These are phyloP conservation scores for Psilocybe cyanescens DNA, from an alignment of 768 basidiomycete species.

Conservation along the genomic window DNA sequence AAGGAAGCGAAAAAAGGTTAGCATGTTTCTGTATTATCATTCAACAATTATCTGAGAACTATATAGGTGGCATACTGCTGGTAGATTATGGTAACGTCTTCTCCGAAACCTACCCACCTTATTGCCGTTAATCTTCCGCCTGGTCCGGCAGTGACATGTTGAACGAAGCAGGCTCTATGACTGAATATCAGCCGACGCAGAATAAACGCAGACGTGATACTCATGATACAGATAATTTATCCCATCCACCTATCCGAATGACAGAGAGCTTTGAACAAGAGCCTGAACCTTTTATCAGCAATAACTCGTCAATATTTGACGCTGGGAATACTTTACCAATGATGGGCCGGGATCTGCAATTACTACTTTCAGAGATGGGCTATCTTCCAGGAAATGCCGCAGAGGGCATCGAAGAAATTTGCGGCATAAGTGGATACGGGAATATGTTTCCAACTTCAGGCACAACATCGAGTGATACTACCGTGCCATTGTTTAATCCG, in stretches of 20 bases:
- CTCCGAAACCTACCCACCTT: neutral
- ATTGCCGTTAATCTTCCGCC: neutral
- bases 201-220: slow-evolving; percentile 37
- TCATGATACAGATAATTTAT: neutral
- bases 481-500: neutral
- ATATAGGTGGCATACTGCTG: slow-evolving; percentile 39
- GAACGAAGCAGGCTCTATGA: slow-evolving; percentile 58
- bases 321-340: neutral
- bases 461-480: neutral
- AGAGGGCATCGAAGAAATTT: slow-evolving; percentile 14
- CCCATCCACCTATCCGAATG: neutral
- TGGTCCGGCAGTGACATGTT: slow-evolving; percentile 53
- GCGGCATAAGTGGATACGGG: neutral
- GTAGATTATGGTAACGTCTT: slow-evolving; percentile 38
- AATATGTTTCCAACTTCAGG: neutral
- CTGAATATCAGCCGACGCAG: slow-evolving; percentile 47
- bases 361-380: slow-evolving; percentile 28
- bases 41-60: neutral
- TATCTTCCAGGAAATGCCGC: slow-evolving; percentile 13
- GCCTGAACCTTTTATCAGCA: neutral
- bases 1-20: slow-evolving; percentile 37
- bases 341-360: slow-evolving; percentile 28
- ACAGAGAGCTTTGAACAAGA: neutral
- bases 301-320: neutral
- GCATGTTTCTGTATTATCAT: neutral